Percentiles rank a stretch among this genome's conserved stretches.
These are phyloP conservation scores for Candida tibetensis DNA, from an alignment of 805 yeast species.

Conservation along the genomic window DNA sequence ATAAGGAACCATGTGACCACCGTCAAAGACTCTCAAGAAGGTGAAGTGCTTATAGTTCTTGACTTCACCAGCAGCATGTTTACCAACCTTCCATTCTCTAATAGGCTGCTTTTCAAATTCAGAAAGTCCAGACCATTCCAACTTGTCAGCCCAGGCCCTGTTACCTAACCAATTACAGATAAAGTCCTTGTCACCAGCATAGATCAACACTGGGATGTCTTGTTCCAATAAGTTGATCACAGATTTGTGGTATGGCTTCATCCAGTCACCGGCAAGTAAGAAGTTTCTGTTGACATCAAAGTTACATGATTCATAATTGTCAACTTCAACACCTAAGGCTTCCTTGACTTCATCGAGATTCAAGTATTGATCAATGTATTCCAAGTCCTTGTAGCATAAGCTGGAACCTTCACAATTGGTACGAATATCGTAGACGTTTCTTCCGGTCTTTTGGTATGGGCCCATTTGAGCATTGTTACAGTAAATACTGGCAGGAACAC, in stretches of 20 bases:
- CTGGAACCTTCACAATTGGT: conserved; percentile 64
- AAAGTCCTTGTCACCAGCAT: conserved; percentile 94
- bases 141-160: conserved; percentile 71
- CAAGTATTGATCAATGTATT: conserved; percentile 73
- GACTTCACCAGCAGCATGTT: conserved; percentile 56
- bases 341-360: conserved; percentile 72
- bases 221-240: conserved; percentile 66
- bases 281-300: conserved; percentile 77
- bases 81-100: conserved; percentile 42
- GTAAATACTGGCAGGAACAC: conserved; percentile 89
- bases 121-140: conserved; percentile 61
- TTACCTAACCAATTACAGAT: conserved; percentile 94
- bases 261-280: conserved; percentile 85
- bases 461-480: conserved; percentile 83
- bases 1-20: conserved; percentile 95
- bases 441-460: conserved; percentile 59
- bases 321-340: conserved; percentile 90
- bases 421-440: conserved; percentile 89
- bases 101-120: conserved; percentile 43
- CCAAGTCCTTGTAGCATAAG: conserved; percentile 78
- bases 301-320: conserved; percentile 71
- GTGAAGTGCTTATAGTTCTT: conserved; percentile 73
- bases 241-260: conserved; percentile 66
- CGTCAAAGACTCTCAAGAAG: conserved; percentile 79
- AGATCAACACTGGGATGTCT: conserved; percentile 75